These are phyloP conservation scores for Globisporangium middletonii DNA, from an alignment of 352 stramenopile genomes.

Conservation along the genomic window DNA sequence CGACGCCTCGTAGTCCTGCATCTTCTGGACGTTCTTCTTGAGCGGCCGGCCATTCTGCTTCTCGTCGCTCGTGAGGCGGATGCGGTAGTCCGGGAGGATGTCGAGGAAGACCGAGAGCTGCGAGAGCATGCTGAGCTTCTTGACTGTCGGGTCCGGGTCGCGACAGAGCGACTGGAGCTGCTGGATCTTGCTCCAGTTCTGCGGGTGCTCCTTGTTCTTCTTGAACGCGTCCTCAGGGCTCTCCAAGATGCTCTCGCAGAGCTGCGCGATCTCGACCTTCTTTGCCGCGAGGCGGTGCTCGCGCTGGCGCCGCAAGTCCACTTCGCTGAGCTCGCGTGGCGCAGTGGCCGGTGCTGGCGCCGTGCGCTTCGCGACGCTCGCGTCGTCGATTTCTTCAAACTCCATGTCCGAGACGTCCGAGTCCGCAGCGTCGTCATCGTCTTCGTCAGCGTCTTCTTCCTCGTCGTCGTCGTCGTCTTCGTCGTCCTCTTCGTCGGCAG, in stretches of 20 bases:
- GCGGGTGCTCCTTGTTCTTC: constrained; percentile 79
- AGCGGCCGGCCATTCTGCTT: constrained; percentile 69
- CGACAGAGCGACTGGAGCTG: constrained; percentile 63
- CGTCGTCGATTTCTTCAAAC: constrained; percentile 64
- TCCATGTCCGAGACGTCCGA: constrained; percentile 80
- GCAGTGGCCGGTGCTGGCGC: background rate
- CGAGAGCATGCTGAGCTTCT: constrained; percentile 89
- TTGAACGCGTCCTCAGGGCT: constrained; percentile 83
- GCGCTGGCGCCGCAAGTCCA: constrained; percentile 66
- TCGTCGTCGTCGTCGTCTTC: constrained; percentile 30
- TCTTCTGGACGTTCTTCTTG: constrained; percentile 86
- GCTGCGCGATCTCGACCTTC: constrained; percentile 84
- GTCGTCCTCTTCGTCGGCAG: constrained; percentile 29
- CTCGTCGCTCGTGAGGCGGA: constrained; percentile 86
- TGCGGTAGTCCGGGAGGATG: constrained; percentile 94
- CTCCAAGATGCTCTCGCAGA: constrained; percentile 88
- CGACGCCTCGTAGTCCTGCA: constrained; percentile 75
- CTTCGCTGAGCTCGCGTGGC: constrained; percentile 21
- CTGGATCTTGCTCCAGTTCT: constrained; percentile 76
- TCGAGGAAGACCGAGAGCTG: constrained; percentile 94
- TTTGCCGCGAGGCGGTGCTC: constrained; percentile 64
- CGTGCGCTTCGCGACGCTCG: constrained; percentile 5
- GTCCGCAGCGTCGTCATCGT: constrained; percentile 35
- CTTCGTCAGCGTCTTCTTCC: constrained; percentile 6
- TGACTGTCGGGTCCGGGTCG: constrained; percentile 69